Conservation (phyloP, 352 stramenopile species). For the Phytophthora hibernalis region DNA sequence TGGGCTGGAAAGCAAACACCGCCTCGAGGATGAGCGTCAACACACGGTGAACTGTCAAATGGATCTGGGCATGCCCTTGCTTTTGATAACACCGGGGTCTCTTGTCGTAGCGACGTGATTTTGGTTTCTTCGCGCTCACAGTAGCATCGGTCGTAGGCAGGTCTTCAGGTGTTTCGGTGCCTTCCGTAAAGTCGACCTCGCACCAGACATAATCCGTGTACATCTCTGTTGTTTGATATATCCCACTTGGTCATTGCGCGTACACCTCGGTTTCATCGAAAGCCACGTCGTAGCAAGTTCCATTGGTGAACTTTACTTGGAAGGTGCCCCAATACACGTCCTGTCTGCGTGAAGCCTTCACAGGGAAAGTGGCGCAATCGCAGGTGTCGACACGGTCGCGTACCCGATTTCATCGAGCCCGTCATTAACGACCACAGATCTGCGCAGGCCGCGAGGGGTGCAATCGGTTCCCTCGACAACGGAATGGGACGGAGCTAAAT, state of each 20-base stretch:
- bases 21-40: conserved; percentile 13
- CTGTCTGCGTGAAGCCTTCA: neutral
- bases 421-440: neutral
- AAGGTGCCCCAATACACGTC: conserved; percentile 16
- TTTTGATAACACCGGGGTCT: conserved; percentile 1
- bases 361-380: conserved; percentile 12
- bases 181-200: conserved; percentile 16
- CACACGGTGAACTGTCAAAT: conserved; percentile 22
- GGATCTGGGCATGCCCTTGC: conserved; percentile 1
- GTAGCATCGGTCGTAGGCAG: neutral
- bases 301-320: conserved; percentile 9
- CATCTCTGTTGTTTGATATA: neutral
- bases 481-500: neutral
- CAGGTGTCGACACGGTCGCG: conserved; percentile 14
- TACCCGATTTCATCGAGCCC: conserved; percentile 18
- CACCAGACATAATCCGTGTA: conserved; percentile 8
- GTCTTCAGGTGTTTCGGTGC: neutral
- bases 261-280: conserved; percentile 16
- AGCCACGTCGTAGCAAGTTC: conserved; percentile 15
- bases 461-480: neutral
- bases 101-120: neutral
- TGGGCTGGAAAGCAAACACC: conserved; percentile 19
- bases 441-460: neutral
- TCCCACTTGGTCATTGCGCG: conserved; percentile 8
- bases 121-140: neutral